Evolutionary conservation across 495 filamentous ascomycete genomes (phyloP).

Genomic region (Acidomyces sp.): DNA sequence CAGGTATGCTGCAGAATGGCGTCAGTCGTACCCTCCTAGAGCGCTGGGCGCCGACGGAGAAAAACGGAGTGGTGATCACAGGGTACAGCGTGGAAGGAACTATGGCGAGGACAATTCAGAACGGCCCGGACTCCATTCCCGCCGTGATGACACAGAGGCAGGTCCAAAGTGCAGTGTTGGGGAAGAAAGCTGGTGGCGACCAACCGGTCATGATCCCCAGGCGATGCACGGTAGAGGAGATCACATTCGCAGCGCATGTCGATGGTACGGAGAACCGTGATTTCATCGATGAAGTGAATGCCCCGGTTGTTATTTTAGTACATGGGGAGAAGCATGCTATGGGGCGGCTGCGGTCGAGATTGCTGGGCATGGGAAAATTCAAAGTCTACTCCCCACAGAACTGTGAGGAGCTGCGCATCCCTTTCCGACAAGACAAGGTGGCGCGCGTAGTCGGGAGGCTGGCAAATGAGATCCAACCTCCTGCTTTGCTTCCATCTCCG

Average conservation of each 20-base stretch:
- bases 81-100: conserved; percentile 97
- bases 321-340: conserved; percentile 97
- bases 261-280: conserved; percentile 89
- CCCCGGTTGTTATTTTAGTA: conserved; percentile 89
- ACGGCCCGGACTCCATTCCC: conserved; percentile 83
- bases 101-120: conserved; percentile 89
- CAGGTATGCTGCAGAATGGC: conserved; percentile 95
- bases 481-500: conserved; percentile 22
- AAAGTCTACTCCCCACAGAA: conserved; percentile 90
- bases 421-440: conserved; percentile 89
- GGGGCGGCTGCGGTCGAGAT: conserved; percentile 88
- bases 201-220: conserved; percentile 84
- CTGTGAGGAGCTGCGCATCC: conserved; percentile 88
- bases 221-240: conserved; percentile 81
- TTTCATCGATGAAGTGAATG: conserved; percentile 85
- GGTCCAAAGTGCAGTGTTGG: conserved; percentile 2
- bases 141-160: conserved; percentile 60
- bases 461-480: conserved; percentile 57
- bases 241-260: conserved; percentile 90
- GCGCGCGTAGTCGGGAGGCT: conserved; percentile 94
- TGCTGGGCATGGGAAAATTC: conserved; percentile 77
- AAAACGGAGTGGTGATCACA: conserved; percentile 93
- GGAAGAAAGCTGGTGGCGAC: conserved; percentile 37
- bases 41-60: conserved; percentile 85
- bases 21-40: conserved; percentile 85